Conservation (phyloP, 106 monocot genomes). For the Narthecium ossifragum region DNA sequence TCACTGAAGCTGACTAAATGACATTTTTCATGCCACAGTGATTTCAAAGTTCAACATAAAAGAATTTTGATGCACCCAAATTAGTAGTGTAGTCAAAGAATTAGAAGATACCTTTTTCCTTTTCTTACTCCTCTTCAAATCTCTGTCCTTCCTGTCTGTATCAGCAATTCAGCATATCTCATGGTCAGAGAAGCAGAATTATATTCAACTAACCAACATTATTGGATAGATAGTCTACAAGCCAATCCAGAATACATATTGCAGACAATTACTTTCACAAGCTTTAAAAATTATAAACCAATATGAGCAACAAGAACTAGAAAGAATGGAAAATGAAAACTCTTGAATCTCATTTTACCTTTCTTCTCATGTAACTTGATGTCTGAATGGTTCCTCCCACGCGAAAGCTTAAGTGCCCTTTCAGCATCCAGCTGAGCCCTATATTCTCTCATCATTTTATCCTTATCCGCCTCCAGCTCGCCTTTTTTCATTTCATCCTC, state of each 20-base stretch:
- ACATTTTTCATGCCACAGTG: neutral
- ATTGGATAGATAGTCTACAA: too few relatives aligned
- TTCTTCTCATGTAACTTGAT: slow-evolving; percentile 60
- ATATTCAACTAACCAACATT: neutral
- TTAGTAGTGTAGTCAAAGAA: too few relatives aligned
- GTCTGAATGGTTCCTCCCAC: slow-evolving; percentile 74
- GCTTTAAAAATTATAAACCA: too few relatives aligned
- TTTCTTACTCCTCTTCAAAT: slow-evolving; percentile 56
- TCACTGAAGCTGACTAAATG: neutral
- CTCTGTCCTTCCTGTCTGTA: slow-evolving; percentile 77
- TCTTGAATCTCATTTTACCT: slow-evolving; percentile 45
- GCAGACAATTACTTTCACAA: too few relatives aligned
- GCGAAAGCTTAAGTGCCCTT: slow-evolving; percentile 79
- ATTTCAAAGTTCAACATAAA: neutral
- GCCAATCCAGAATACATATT: too few relatives aligned
- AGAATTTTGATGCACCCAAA: too few relatives aligned
- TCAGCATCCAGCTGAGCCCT: slow-evolving; percentile 97
- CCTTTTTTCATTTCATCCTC: slow-evolving; percentile 86
- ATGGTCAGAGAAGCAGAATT: slow-evolving; percentile 1
- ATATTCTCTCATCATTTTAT: slow-evolving; percentile 98
- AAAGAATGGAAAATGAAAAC: neutral
- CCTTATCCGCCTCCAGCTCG: slow-evolving; percentile 95
- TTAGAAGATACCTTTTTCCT: slow-evolving; percentile 65
- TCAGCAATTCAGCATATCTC: neutral
- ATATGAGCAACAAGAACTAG: neutral